phyloP scores from a whole-genome alignment of 192 early-diverging fungal species.

The Kickxella alabastrina region DNA sequence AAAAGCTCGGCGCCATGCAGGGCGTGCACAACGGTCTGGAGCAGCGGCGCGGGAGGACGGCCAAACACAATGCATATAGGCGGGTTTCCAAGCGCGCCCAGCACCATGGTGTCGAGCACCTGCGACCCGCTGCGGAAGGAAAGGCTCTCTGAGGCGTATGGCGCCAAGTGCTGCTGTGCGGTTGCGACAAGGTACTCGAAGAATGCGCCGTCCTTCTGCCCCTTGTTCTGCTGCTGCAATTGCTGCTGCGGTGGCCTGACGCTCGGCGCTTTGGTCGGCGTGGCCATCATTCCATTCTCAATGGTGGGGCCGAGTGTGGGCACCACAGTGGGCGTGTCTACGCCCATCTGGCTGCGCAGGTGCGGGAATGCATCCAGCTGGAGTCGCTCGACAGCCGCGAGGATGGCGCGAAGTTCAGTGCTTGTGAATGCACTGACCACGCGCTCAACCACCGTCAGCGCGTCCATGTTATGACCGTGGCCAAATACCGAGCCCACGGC shows the following conservation, averaged over 20 bases:
- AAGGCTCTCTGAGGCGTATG: slow-evolving; percentile 13
- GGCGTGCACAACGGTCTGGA: slow-evolving; percentile 9
- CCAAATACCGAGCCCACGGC: slow-evolving; percentile 17
- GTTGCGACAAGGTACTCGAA: slow-evolving; percentile 24
- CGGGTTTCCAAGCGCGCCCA: slow-evolving; percentile 8
- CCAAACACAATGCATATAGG: slow-evolving; percentile 24
- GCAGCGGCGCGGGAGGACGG: not conserved
- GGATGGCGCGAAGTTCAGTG: slow-evolving; percentile 24
- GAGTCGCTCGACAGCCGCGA: slow-evolving; percentile 25
- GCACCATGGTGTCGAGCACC: slow-evolving; percentile 13
- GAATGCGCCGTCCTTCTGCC: slow-evolving; percentile 3
- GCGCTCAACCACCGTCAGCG: slow-evolving; percentile 31
- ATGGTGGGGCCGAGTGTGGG: not conserved
- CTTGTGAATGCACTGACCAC: slow-evolving; percentile 26
- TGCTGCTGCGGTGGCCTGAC: not conserved
- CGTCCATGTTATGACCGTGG: slow-evolving; percentile 12
- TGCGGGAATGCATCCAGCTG: slow-evolving; percentile 21
- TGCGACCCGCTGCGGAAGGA: slow-evolving; percentile 21
- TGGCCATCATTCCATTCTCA: slow-evolving; percentile 1
- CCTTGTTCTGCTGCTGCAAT: not conserved
- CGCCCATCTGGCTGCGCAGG: slow-evolving; percentile 5
- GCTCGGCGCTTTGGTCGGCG: slow-evolving; percentile 22
- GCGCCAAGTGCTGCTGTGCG: slow-evolving; percentile 14
- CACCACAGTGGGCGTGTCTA: not conserved
- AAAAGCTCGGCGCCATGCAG: slow-evolving; percentile 26